phyloP scores from a whole-genome alignment of 176 grass and related monocot genomes.

The sorghum (Sorghum bicolor) region Sorghum_bicolor_NCBIv3 NC_012871.2:7675501-7676000 shows the following conservation, averaged over 20 bases:
- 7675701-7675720: not conserved
- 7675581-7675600: not conserved
- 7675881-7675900: not conserved
- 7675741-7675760: not conserved
- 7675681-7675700: not conserved
- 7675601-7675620: not conserved
- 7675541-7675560: slow-evolving; percentile 34
- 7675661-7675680: not conserved
- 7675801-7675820: slow-evolving; percentile 56
- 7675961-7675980: slow-evolving; percentile 73
- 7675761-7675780: slow-evolving; percentile 63
- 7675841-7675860: slow-evolving; percentile 62
- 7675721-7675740: not conserved
- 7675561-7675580: not conserved
- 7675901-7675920: not conserved
- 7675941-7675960: slow-evolving; percentile 72
- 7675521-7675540: not conserved
- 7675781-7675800: slow-evolving; percentile 68
- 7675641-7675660: not conserved
- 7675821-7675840: slow-evolving; percentile 58
- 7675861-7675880: slow-evolving; percentile 41
- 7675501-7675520: not conserved
- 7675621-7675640: not conserved
- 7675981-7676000: slow-evolving; percentile 57
- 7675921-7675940: not conserved